Percentiles rank a stretch among this genome's conserved stretches.
Conservation (phyloP, 345 rosid species). For the Brassica cretica region DNA sequence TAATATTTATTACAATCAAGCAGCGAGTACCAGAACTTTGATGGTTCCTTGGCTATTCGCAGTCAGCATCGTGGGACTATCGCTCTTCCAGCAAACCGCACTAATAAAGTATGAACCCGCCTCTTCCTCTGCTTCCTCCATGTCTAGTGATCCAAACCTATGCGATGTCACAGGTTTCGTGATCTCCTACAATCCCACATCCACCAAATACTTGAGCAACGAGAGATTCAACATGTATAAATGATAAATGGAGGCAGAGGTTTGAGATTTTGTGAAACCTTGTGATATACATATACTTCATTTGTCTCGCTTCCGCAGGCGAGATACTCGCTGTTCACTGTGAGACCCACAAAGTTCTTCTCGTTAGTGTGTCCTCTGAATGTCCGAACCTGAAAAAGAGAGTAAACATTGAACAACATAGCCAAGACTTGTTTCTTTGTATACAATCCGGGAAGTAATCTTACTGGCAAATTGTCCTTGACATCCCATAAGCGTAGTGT, state of each 20-base stretch:
- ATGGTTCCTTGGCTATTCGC: slow-evolving; percentile 99
- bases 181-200: slow-evolving; percentile 63
- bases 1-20: slow-evolving; percentile 41
- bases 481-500: slow-evolving; percentile 96
- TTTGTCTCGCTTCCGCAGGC: slow-evolving; percentile 98
- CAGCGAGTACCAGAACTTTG: slow-evolving; percentile 84
- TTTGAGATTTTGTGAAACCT: slow-evolving; percentile 48
- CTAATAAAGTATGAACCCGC: slow-evolving; percentile 89
- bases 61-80: slow-evolving; percentile 86
- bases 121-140: slow-evolving; percentile 86
- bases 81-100: slow-evolving; percentile 98
- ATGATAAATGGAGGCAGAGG: slow-evolving; percentile 7
- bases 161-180: slow-evolving; percentile 82
- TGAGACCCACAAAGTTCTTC: slow-evolving; percentile 95
- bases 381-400: slow-evolving; percentile 65
- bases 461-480: slow-evolving; percentile 76
- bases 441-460: slow-evolving; percentile 4
- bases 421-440: not conserved
- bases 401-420: slow-evolving; percentile 10
- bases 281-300: slow-evolving; percentile 94
- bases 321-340: slow-evolving; percentile 79
- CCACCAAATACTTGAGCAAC: slow-evolving; percentile 6
- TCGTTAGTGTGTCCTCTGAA: slow-evolving; percentile 92
- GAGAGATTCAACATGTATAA: not conserved
- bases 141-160: slow-evolving; percentile 85